These are phyloP conservation scores for Pseudoscleropodium purum DNA, from an alignment of 225 moss, liverwort and hornwort genomes.

Conservation along the genomic window DNA sequence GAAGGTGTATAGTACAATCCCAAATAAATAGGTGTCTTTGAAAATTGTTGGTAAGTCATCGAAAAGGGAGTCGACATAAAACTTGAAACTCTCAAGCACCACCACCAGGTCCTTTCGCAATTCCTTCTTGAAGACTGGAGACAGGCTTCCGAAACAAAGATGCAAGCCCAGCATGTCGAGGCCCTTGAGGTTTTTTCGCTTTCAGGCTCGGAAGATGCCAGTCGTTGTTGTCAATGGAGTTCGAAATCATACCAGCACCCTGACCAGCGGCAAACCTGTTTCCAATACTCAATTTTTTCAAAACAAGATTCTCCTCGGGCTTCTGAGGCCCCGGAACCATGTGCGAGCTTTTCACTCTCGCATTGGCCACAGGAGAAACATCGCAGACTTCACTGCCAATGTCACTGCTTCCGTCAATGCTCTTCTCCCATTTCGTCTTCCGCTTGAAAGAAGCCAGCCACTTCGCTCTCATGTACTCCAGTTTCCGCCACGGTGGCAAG, in stretches of 20 bases:
- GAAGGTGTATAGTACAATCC: slow-evolving; percentile 12
- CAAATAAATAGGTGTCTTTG: background rate
- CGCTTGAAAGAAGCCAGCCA: slow-evolving; percentile 60
- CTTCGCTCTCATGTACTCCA: slow-evolving; percentile 68
- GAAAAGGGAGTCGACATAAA: background rate
- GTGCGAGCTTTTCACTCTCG: background rate
- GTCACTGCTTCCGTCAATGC: background rate
- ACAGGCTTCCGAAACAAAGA: slow-evolving; percentile 21
- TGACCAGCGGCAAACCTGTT: background rate
- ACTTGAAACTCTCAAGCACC: background rate
- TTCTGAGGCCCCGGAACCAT: background rate
- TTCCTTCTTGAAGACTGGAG: background rate
- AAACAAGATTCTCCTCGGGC: background rate
- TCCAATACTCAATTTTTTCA: background rate
- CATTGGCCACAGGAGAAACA: background rate
- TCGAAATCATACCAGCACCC: background rate
- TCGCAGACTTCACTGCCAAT: background rate
- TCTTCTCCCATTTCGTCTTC: slow-evolving; percentile 12
- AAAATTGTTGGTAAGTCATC: background rate
- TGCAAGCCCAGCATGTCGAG: slow-evolving; percentile 28
- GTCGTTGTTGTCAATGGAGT: slow-evolving; percentile 12
- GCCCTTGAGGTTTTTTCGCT: slow-evolving; percentile 10
- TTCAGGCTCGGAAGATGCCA: slow-evolving; percentile 55
- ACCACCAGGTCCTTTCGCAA: background rate
- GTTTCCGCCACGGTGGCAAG: slow-evolving; percentile 78